Conservation (phyloP, 1,139 yeast species). For the Taiozyma onychis region DNA sequence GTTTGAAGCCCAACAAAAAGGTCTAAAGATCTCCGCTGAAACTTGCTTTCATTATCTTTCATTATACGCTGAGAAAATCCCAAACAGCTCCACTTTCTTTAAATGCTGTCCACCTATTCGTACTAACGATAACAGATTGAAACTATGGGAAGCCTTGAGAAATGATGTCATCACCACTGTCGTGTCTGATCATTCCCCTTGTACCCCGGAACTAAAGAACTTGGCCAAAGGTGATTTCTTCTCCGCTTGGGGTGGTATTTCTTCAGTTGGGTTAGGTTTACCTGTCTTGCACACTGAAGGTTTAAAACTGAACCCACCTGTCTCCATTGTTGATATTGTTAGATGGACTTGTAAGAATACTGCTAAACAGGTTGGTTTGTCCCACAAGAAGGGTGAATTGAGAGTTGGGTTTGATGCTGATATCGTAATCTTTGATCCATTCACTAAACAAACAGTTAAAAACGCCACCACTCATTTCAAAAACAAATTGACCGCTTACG, state of each 20-base stretch:
- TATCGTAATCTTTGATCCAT: conserved; percentile 72
- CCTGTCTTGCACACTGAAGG: conserved; percentile 79
- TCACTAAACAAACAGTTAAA: conserved; percentile 45
- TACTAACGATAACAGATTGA: conserved; percentile 58
- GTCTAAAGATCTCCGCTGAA: conserved; percentile 57
- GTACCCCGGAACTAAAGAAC: conserved; percentile 85
- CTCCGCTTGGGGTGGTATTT: conserved; percentile 96
- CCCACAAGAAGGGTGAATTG: conserved; percentile 66
- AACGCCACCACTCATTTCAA: conserved; percentile 66
- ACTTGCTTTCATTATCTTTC: conserved; percentile 91
- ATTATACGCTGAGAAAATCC: conserved; percentile 69
- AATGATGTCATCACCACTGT: conserved; percentile 71
- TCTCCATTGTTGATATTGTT: conserved; percentile 56
- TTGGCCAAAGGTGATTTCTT: conserved; percentile 81
- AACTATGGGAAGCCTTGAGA: conserved; percentile 72
- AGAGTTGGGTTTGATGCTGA: conserved; percentile 82
- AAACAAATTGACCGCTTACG: conserved; percentile 82
- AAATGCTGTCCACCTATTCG: conserved; percentile 97
- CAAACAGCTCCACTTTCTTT: conserved; percentile 71
- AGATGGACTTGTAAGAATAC: conserved; percentile 81
- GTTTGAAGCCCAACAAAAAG: conserved; percentile 51
- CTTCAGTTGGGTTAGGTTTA: conserved; percentile 87
- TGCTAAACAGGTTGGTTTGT: conserved; percentile 77
- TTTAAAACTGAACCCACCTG: conserved; percentile 43
- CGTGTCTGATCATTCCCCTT: conserved; percentile 93